Percentiles rank a stretch among this genome's conserved stretches.
Conservation (phyloP, 768 basidiomycete genomes). For the Tylopilus vinaceipallidus region DNA sequence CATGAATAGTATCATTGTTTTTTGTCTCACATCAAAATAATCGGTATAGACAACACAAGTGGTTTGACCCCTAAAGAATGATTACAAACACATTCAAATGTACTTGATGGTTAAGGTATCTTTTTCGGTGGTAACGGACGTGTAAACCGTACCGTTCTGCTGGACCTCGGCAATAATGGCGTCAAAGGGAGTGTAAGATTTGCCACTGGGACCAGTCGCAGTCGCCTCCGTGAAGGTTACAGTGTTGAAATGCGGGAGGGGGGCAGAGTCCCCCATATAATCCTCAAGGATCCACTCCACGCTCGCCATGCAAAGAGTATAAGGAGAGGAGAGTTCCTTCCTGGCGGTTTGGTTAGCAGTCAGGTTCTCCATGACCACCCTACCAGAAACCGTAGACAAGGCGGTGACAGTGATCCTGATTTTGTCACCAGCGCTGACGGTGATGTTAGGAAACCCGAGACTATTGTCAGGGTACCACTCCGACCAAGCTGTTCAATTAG, state of each 20-base stretch:
- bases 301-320: slow-evolving; percentile 14
- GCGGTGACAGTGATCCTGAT: slow-evolving; percentile 18
- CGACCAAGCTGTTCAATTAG: slow-evolving; percentile 20
- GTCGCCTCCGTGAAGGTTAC: slow-evolving; percentile 14
- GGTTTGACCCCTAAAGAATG: background rate
- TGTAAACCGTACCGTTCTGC: slow-evolving; percentile 9
- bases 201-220: slow-evolving; percentile 6
- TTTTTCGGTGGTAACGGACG: slow-evolving; percentile 7
- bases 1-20: no score
- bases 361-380: slow-evolving; percentile 18
- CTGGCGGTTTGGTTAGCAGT: slow-evolving; percentile 10
- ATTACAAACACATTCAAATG: background rate
- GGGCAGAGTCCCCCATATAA: slow-evolving; percentile 8
- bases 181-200: slow-evolving; percentile 6
- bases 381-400: slow-evolving; percentile 19
- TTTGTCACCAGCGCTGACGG: slow-evolving; percentile 14
- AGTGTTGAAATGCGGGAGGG: slow-evolving; percentile 20
- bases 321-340: slow-evolving; percentile 7
- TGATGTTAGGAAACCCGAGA: slow-evolving; percentile 14
- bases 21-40: background rate
- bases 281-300: slow-evolving; percentile 28
- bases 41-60: background rate
- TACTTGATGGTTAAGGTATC: slow-evolving; percentile 6
- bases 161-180: slow-evolving; percentile 12
- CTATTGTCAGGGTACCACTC: slow-evolving; percentile 20